Percentiles rank a stretch among this genome's conserved stretches.
phyloP scores from a whole-genome alignment of 2,329 filamentous ascomycete species.

The Alternaria ethzedia region DNA sequence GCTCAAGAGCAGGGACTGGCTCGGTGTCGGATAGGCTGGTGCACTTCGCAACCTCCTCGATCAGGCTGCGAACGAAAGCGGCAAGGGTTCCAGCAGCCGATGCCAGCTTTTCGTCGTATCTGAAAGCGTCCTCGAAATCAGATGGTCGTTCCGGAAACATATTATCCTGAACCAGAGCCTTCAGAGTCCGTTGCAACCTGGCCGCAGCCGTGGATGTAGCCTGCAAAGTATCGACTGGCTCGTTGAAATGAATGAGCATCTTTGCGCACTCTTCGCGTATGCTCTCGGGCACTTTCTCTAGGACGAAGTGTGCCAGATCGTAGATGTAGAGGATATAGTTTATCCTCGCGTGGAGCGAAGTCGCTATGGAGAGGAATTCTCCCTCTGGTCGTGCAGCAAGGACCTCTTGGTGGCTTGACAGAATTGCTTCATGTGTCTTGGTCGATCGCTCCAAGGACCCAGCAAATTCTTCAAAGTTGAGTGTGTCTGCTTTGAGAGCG shows the following conservation, averaged over 20 bases:
- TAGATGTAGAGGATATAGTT: conserved; percentile 28
- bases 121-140: conserved; percentile 27
- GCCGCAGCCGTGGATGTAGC: conserved; percentile 22
- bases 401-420: conserved; percentile 18
- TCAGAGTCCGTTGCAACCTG: conserved; percentile 31
- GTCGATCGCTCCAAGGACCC: conserved; percentile 71
- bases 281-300: conserved; percentile 11
- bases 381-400: conserved; percentile 32
- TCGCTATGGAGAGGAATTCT: conserved; percentile 28
- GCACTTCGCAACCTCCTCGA: conserved; percentile 14
- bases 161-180: conserved; percentile 28
- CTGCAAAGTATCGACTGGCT: conserved; percentile 21
- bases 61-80: conserved; percentile 20
- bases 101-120: conserved; percentile 26
- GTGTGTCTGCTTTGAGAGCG: conserved; percentile 78
- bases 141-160: conserved; percentile 37
- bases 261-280: conserved; percentile 30
- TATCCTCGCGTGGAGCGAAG: conserved; percentile 29
- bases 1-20: conserved; percentile 1
- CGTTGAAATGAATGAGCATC: conserved; percentile 49
- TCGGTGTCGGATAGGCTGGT: conserved; percentile 10
- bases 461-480: conserved; percentile 83
- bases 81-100: conserved; percentile 20
- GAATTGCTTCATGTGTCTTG: conserved; percentile 27
- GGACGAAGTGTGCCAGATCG: conserved; percentile 17